Conservation (phyloP, 2,329 filamentous ascomycete species). For the Didymella arachidicola region DNA sequence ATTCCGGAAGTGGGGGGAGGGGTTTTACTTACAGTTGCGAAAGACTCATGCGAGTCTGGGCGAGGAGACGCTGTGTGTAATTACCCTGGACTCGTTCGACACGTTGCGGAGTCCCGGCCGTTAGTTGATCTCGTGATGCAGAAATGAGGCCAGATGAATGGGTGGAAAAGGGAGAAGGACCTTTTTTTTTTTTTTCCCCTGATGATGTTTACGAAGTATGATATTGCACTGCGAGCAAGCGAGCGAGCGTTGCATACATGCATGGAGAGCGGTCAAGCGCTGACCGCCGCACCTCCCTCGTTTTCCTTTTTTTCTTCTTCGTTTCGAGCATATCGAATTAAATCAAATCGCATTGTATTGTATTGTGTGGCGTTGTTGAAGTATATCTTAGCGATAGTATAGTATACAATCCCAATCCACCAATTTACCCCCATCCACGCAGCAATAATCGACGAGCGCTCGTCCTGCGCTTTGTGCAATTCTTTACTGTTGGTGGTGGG, state of each 20-base stretch:
- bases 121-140: neutral
- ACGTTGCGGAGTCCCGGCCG: too few species aligned
- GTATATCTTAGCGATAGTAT: too few species aligned
- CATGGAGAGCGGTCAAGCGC: conserved; percentile 15
- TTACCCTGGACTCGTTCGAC: conserved; percentile 2
- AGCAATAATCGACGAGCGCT: too few species aligned
- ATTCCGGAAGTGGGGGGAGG: conserved; percentile 2
- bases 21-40: conserved; percentile 16
- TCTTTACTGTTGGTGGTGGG: too few species aligned
- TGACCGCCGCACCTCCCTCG: conserved; percentile 8
- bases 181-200: too few species aligned
- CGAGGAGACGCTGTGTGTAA: conserved; percentile 3
- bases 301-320: neutral
- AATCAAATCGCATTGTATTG: too few species aligned
- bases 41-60: conserved; percentile 2
- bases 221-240: neutral
- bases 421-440: too few species aligned
- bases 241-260: neutral
- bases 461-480: too few species aligned
- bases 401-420: too few species aligned
- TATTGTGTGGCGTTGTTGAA: too few species aligned
- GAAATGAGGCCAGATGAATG: neutral
- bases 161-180: too few species aligned
- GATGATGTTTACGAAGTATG: neutral
- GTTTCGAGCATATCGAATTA: too few species aligned